Evolutionary conservation across 345 rosid species (phyloP), one percentile per base, ranked within the genome.

Genomic region (Populus tremula): DNA sequence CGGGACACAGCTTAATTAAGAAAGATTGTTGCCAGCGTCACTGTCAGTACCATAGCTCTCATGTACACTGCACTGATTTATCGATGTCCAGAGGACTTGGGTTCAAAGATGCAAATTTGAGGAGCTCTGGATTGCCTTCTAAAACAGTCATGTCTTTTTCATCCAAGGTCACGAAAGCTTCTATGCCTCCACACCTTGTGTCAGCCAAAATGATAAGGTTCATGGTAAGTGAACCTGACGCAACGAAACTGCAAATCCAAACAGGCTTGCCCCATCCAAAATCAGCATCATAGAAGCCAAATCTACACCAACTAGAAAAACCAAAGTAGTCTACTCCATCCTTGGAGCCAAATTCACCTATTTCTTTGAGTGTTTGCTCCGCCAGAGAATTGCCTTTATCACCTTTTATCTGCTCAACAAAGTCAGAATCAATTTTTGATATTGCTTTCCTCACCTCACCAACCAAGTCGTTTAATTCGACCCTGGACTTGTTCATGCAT

Each of bases 131-230:
- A 35, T 88, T 76, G 13, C 72, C 10, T 81, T 72, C 78, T 36
- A 85, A 70, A 7, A 45, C 21, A 21, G 71, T 78, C 87, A 90
- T 86, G n/a, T 79, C 82, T 63, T 78, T 69, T 56, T 88, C 83
- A 53, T 84, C 87, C 84, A 88, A 27, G 25, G 82, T 86, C 45
- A 87, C 80, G 90, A 89, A 88, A 21, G 90, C 90, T 81, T 90
- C 89, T 11, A 86, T 72, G 12, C 88, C 86, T 41, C 84, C 82
- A 25, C 88, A 85, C 0, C 27, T 77, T 1, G 86, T 84, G 43
- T 87, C 93, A 3, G 20, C 75, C 81, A 88, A 74, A 56, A 87
- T 75, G 11, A 83, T 50, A 5, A 90, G 82, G 77, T 90, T 90
- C 65, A 82, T 0, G 36, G 79, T 75, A 10, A 43, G 33, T 2